Conservation (phyloP, 2,329 filamentous ascomycete species). For the Phyllosticta citriasiana region DNA sequence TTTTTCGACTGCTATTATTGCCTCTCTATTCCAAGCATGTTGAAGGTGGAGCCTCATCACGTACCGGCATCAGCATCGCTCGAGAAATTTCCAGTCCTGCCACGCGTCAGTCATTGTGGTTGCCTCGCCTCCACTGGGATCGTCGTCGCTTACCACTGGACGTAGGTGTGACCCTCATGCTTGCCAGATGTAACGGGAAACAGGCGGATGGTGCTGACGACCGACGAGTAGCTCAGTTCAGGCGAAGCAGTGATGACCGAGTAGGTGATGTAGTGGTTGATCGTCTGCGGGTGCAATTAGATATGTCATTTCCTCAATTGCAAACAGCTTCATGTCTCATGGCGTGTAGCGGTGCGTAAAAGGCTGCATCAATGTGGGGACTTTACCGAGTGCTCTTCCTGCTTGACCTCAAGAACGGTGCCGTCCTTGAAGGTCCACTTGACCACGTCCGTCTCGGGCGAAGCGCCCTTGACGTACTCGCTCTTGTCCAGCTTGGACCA, state of each 20-base stretch:
- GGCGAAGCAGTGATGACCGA: constrained; percentile 58
- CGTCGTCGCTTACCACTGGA: constrained; percentile 44
- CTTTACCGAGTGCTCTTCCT: constrained; percentile 62
- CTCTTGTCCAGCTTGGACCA: constrained; percentile 53
- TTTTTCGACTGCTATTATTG: not conserved
- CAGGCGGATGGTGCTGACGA: constrained; percentile 56
- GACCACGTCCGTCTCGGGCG: constrained; percentile 56
- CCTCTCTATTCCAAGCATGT: not conserved
- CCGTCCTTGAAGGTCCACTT: constrained; percentile 64
- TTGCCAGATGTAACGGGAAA: constrained; percentile 58
- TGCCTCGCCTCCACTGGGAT: not conserved
- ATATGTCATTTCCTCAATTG: not conserved
- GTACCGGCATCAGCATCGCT: constrained; percentile 59
- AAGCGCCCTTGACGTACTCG: constrained; percentile 54
- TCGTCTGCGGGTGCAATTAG: constrained; percentile 36
- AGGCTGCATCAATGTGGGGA: not conserved
- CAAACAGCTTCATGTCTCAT: not conserved
- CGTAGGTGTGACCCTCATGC: constrained; percentile 53
- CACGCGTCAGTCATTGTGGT: not conserved
- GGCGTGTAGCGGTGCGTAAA: not conserved
- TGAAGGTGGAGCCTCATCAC: constrained; percentile 19
- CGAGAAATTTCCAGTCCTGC: constrained; percentile 51
- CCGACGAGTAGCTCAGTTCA: constrained; percentile 54
- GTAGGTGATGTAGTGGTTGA: constrained; percentile 69
- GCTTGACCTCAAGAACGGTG: constrained; percentile 59